Conservation (phyloP, 345 rosid genomes). For the Gossypium thurberi region DNA sequence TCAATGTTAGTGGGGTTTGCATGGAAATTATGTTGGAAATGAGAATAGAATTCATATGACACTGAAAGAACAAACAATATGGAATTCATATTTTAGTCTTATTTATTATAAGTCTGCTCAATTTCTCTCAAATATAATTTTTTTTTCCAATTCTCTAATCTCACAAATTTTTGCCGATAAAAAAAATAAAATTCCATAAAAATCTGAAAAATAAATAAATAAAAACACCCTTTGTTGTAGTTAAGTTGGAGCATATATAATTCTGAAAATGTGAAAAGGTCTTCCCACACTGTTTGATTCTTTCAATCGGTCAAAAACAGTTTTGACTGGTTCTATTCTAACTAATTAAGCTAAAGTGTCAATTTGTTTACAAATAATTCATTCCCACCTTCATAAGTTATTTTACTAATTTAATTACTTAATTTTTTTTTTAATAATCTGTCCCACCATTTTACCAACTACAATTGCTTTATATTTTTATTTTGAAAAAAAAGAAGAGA, state of each 20-base stretch:
- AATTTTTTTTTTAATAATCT: neutral
- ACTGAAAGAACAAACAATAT: neutral
- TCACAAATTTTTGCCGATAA: too few species aligned
- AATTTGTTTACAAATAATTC: neutral
- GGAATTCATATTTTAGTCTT: neutral
- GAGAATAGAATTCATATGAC: neutral
- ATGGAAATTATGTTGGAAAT: neutral
- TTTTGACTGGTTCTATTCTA: conserved; percentile 28
- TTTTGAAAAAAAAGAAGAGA: neutral
- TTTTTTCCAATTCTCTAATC: neutral
- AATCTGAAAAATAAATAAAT: neutral
- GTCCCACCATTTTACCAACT: conserved; percentile 19
- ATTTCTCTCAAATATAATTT: neutral
- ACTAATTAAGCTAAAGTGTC: conserved; percentile 7
- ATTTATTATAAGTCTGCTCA: neutral
- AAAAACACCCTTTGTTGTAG: neutral
- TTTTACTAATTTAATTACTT: neutral
- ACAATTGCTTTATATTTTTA: neutral
- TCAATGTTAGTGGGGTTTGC: neutral
- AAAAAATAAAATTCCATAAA: neutral
- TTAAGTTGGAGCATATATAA: neutral
- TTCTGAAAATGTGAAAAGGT: conserved; percentile 19
- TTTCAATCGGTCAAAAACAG: conserved; percentile 9
- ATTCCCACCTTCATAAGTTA: conserved; percentile 6
- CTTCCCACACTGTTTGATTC: conserved; percentile 14